A percentile compares a stretch with the other conserved stretches of the same genome.
phyloP scores from a whole-genome alignment of 768 basidiomycete species.

The Lyophyllum shimeji region DNA sequence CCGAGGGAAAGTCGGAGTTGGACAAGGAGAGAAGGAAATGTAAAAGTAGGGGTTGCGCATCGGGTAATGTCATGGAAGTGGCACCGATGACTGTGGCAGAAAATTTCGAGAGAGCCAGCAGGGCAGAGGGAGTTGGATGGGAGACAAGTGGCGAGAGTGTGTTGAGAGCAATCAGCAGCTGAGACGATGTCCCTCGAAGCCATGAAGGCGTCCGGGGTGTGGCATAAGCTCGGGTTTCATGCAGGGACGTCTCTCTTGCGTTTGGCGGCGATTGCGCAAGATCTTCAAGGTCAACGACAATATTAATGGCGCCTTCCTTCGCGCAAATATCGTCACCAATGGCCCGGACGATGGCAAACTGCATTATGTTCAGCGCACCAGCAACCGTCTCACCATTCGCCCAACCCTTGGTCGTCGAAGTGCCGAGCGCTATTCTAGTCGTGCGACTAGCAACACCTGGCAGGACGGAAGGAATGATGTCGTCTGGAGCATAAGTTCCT shows the following conservation, averaged over 20 bases:
- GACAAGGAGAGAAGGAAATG: conserved; percentile 75
- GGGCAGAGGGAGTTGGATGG: conserved; percentile 70
- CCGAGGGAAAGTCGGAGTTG: conserved; percentile 52
- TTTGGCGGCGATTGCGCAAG: conserved; percentile 37
- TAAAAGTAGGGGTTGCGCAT: conserved; percentile 64
- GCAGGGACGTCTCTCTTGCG: conserved; percentile 15
- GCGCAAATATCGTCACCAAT: conserved; percentile 71
- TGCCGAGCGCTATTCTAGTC: conserved; percentile 67
- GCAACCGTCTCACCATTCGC: conserved; percentile 69
- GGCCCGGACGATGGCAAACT: conserved; percentile 49
- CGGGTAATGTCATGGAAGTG: conserved; percentile 65
- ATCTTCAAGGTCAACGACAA: conserved; percentile 63
- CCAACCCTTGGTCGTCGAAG: conserved; percentile 58
- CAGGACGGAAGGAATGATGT: conserved; percentile 62
- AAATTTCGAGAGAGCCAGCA: conserved; percentile 55
- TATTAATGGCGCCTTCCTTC: conserved; percentile 55
- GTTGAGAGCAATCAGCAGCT: conserved; percentile 82
- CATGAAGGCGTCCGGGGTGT: conserved; percentile 71
- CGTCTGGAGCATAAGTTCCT: conserved; percentile 53
- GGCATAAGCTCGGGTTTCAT: conserved; percentile 36
- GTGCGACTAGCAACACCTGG: conserved; percentile 83
- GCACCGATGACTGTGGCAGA: conserved; percentile 51
- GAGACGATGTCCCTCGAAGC: conserved; percentile 79
- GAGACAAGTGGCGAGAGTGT: conserved; percentile 66
- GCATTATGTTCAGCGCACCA: conserved; percentile 56